These are phyloP conservation scores for Lentinula detonsa DNA, from an alignment of 768 basidiomycete genomes.

Conservation along the genomic window DNA sequence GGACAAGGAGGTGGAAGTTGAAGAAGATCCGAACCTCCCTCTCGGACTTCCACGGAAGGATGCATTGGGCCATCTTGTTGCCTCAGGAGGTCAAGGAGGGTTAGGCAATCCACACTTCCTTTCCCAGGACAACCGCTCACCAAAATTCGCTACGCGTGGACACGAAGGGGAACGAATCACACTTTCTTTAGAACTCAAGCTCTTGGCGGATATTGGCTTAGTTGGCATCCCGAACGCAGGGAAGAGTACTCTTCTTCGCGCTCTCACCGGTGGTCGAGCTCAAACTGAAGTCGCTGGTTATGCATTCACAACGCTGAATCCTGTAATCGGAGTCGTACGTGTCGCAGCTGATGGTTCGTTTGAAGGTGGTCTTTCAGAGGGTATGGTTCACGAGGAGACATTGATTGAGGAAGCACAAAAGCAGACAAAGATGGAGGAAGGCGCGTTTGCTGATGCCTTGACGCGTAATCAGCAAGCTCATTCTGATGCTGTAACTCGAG, in stretches of 20 bases:
- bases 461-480: conserved; percentile 40
- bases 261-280: conserved; percentile 80
- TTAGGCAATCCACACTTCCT: conserved; percentile 87
- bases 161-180: conserved; percentile 71
- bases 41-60: conserved; percentile 52
- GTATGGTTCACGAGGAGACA: conserved; percentile 63
- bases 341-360: conserved; percentile 75
- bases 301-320: conserved; percentile 94
- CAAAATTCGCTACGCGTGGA: conserved; percentile 83
- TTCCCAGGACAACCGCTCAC: conserved; percentile 62
- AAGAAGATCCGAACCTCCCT: conserved; percentile 44
- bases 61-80: conserved; percentile 58
- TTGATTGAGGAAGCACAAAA: conserved; percentile 43
- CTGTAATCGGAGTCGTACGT: conserved; percentile 86
- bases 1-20: conserved; percentile 40
- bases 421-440: conserved; percentile 40
- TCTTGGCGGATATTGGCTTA: conserved; percentile 90
- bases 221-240: conserved; percentile 96
- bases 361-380: conserved; percentile 49
- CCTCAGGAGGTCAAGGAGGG: conserved; percentile 75
- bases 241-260: conserved; percentile 87
- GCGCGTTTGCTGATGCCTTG: conserved; percentile 41
- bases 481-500: conserved; percentile 1
- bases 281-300: conserved; percentile 85
- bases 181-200: conserved; percentile 87